Base-by-base conservation (phyloP, 768 basidiomycete species). In the Pleurotus citrinopileatus region DNA sequence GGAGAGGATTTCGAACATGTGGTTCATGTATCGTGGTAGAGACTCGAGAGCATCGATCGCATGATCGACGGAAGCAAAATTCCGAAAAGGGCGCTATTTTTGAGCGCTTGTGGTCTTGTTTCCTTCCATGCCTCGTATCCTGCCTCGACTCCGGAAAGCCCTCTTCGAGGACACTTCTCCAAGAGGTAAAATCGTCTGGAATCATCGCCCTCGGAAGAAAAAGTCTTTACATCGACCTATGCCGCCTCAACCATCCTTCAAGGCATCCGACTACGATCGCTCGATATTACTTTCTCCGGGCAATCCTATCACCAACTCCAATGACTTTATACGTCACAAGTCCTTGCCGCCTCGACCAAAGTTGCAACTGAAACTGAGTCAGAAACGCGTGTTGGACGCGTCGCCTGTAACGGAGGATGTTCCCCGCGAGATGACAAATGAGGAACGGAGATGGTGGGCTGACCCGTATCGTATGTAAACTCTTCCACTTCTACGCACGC, bases 391-490 rank as follows among this genome's bases (percentile, higher is more conserved):
- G 51, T 60, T 61, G 44, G 23, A 42, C 19, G 59, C 55, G 26
- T 54, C 55, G 42, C 55, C 47, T 2, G 17, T 7, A 25, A 42
- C 32, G 38, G 44, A 42, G 8, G 78, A 81, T 56, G 50, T 53
- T 13, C 77, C 76, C 10, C 74, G 86, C 27, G 73, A 72, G 54
- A 91, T 91, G 89, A 75, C 79, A 0, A 60, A 63, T 37, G 71
- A 81, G 60, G 89, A 91, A 70, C 72, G 79, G 59, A 65, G 66
- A 23, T 89, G 84, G 81, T 86, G 81, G 81, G 77, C 87, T 9
- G 89, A 81, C 63, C 89, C 90, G 52, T 93, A 91, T 67, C 73
- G 89, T 91, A 70, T 51, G 76, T 73, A n/a, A n/a, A n/a, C n/a
- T n/a, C n/a, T n/a, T n/a, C n/a, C n/a, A n/a, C n/a, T n/a, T n/a